Evolutionary conservation across 192 early-diverging fungal species (phyloP).

Genomic region (Entrophospora sp.): DNA sequence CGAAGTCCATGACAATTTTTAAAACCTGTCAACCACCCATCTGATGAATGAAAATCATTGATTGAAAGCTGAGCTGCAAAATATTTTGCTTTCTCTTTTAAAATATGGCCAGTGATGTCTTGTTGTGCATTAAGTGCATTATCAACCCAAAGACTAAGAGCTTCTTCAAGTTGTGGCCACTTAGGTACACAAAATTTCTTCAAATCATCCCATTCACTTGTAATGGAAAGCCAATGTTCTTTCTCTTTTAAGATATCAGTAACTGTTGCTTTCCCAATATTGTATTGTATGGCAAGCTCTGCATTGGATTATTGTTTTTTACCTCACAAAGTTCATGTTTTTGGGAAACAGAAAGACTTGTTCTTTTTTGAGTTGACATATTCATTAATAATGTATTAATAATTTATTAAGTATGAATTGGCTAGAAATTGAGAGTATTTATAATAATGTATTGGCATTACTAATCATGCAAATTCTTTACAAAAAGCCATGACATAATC

Average conservation of each 20-base stretch:
- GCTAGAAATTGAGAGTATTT: too few relatives aligned
- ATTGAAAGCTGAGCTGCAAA: neutral
- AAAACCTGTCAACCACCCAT: conserved; percentile 7
- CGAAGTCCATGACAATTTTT: neutral
- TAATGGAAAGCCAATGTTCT: neutral
- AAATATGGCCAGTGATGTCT: neutral
- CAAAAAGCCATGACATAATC: too few relatives aligned
- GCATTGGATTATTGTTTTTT: neutral
- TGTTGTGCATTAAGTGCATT: neutral
- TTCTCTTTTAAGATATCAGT: conserved; percentile 1
- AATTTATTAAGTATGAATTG: too few relatives aligned
- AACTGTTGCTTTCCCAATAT: neutral
- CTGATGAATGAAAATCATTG: conserved; percentile 4
- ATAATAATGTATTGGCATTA: too few relatives aligned
- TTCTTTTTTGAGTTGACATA: too few relatives aligned
- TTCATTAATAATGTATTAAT: too few relatives aligned
- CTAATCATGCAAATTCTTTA: too few relatives aligned
- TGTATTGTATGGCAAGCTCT: neutral
- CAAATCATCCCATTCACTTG: neutral
- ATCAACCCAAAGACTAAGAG: conserved; percentile 4
- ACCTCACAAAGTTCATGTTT: neutral
- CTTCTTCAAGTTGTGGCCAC: neutral
- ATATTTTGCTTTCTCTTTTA: conserved; percentile 5
- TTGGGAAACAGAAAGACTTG: too few relatives aligned
- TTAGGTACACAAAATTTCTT: conserved; percentile 1